Conservation (phyloP, 2,329 filamentous ascomycete genomes). For the Fusarium penzigii region DNA sequence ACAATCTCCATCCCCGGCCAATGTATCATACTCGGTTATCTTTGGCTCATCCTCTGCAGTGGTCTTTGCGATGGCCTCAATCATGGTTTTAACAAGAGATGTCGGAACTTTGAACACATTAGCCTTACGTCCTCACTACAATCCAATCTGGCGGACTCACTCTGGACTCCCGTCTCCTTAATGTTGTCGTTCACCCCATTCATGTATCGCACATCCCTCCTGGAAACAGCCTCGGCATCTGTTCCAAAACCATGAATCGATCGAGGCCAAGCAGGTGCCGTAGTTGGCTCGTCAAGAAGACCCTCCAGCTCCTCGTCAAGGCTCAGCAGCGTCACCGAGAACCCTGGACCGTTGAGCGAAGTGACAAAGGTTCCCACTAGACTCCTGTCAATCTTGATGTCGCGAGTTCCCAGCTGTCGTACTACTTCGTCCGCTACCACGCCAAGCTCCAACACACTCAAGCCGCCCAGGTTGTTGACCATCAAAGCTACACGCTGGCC, state of each 20-base stretch:
- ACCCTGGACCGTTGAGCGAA: constrained; percentile 26
- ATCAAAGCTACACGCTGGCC: constrained; percentile 21
- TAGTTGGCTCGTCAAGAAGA: constrained; percentile 22
- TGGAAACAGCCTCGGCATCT: constrained; percentile 15
- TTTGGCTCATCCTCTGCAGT: constrained; percentile 42
- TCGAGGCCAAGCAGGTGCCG: constrained; percentile 26
- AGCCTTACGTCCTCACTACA: background rate
- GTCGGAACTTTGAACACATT: constrained; percentile 15
- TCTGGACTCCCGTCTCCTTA: constrained; percentile 21
- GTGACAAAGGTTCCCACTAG: constrained; percentile 26
- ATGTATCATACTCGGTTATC: constrained; percentile 32
- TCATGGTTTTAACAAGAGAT: constrained; percentile 17
- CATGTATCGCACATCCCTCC: constrained; percentile 7
- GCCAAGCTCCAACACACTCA: constrained; percentile 26
- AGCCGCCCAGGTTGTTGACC: constrained; percentile 28
- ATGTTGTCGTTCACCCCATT: constrained; percentile 4
- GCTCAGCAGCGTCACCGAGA: constrained; percentile 22
- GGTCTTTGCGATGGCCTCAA: constrained; percentile 19
- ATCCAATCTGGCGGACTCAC: background rate
- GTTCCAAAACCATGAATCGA: constrained; percentile 23
- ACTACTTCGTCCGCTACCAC: constrained; percentile 27
- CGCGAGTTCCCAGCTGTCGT: constrained; percentile 8
- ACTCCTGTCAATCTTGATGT: constrained; percentile 16
- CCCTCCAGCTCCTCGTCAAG: constrained; percentile 22
- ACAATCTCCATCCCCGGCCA: constrained; percentile 38